Base-by-base conservation (phyloP, 768 basidiomycete genomes). In the Agaricus subrufescens region DNA sequence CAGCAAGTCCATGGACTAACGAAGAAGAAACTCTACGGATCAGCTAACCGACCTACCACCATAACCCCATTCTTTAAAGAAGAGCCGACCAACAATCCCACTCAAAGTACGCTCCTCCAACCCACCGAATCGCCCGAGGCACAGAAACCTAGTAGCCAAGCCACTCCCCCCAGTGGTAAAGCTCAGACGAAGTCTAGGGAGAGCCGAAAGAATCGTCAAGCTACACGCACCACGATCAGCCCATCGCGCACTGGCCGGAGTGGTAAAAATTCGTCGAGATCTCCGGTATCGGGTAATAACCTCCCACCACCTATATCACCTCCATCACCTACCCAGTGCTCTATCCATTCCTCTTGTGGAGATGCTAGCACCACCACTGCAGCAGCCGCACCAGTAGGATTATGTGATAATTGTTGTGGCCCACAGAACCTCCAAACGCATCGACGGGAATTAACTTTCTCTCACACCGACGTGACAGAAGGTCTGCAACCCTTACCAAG, bases 1-100 rank as follows among this genome's bases (percentile, higher is more conserved):
- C 83, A 87, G 66, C 82, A 84, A 62, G 76, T 82, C 37, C 86
- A 88, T 55, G 86, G 86, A 2, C 63, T 89, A 46, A 85, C 83
- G 7, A 86, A 86, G 71, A 87, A 87, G 70, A 85, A 85, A 60
- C 74, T 83, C 7, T 84, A 86, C 56, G 78, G 80, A 10, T 53
- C 76, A 9, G 11, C 39, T 23, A 44, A 27, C 29, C 47, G 26
- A 29, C 81, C 82, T 61, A 75, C 81, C 15, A 59, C 70, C 15
- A 73, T 78, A 27, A 66, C 71, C 39, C 82, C 84, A 0, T 85
- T 85, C 62, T 73, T 84, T 62, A 72, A 75, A 42, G 81, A 83
- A 38, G 82, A 80, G 46, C 73, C 75, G 9, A 70, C 76, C 38
- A 54, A 58, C 45, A 53, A 54, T 27, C 26, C 46, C 29, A 58